Base-by-base conservation (phyloP, 192 early-diverging fungal species). In the Gorgonomyces haynaldii region DNA sequence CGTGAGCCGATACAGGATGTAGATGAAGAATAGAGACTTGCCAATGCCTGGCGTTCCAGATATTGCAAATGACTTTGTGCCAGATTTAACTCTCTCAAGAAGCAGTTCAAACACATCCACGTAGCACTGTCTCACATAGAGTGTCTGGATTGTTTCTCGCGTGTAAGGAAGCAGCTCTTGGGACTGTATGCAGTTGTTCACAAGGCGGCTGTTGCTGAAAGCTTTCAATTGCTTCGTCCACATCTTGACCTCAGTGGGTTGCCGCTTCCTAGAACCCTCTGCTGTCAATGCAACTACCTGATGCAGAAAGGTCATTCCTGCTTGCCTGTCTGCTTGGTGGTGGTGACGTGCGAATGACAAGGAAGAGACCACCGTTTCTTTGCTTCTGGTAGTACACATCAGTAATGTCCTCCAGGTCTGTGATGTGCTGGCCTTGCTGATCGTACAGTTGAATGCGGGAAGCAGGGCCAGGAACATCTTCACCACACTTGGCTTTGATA, bases 1-100 rank as follows among this genome's bases (percentile, higher is more conserved):
- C 37, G 43, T 21, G 19, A 56, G 43, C 20, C 48, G 54, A 53
- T 56, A 57, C 37, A 56, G 28, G 29, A 56, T 56, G 37, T 56
- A 56, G 50, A 56, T 19, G 26, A 56, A 37, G 53, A 56, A 52
- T 24, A 56, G 49, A 9, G 54, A 56, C 28, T 56, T 56, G 41
- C 54, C 54, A 22, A 56, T 39, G 23, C 54, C 54, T 9, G 54
- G 50, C 20, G 54, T 56, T 34, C 54, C 54, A 57, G 46, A 56
- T 37, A 56, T 56, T 35, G 51, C 54, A 53, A 56, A 56, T 17
- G 32, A 56, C 29, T 53, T 27, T n/a, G 20, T 30, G 10, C 48
- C 48, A 23, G 19, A 2, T 20, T 38, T 25, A 38, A 56, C 26
- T 23, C 10, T 6, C 1, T 40, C 17, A 26, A 56, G 19, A 0